Evolutionary conservation across 306 rosid species (phyloP).

Genomic region (Quercus dentata): DNA sequence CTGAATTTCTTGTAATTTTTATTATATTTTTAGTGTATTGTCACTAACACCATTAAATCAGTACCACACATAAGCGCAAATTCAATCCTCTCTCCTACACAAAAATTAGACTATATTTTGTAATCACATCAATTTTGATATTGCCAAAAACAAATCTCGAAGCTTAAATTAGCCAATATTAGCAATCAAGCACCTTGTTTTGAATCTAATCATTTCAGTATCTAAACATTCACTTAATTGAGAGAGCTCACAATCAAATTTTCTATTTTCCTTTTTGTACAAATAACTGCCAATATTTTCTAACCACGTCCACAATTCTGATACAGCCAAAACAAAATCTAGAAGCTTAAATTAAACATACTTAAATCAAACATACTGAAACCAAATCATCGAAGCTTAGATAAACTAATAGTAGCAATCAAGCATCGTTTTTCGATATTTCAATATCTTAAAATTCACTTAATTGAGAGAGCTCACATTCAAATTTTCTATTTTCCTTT

Average conservation of each 20-base stretch:
- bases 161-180: background rate
- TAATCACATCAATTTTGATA: background rate
- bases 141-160: background rate
- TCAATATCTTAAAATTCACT: no score
- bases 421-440: no score
- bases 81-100: background rate
- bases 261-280: background rate
- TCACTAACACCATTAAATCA: no score
- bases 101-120: background rate
- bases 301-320: background rate
- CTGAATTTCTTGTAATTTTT: no score
- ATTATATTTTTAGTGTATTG: no score
- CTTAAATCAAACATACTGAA: no score
- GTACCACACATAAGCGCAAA: background rate
- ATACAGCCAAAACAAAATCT: background rate
- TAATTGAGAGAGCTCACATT: background rate
- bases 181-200: background rate
- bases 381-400: no score
- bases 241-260: background rate
- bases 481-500: background rate
- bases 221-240: no score
- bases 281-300: background rate
- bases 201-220: no score
- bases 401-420: no score
- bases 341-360: background rate